A percentile compares a stretch with the other conserved stretches of the same genome.
phyloP scores from a whole-genome alignment of 495 filamentous ascomycete genomes.

The Penicillium arizonense region DNA sequence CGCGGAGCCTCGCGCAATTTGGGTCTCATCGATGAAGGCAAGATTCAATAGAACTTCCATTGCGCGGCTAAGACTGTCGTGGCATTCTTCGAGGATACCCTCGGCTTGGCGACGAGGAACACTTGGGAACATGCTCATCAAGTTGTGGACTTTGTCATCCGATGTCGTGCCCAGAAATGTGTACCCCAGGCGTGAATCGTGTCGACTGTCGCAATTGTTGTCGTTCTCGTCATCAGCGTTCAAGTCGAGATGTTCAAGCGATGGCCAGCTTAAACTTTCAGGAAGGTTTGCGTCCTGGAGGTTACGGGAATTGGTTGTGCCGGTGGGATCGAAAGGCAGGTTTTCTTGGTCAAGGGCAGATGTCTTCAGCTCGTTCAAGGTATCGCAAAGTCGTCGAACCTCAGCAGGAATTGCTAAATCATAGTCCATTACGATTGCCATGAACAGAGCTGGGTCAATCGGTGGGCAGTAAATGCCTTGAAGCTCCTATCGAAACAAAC shows the following conservation, averaged over 20 bases:
- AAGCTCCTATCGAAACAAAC: constrained; percentile 30
- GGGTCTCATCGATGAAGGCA: constrained; percentile 63
- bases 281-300: constrained; percentile 9
- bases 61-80: constrained; percentile 61
- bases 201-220: background rate
- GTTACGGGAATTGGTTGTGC: constrained; percentile 36
- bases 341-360: constrained; percentile 62
- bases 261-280: background rate
- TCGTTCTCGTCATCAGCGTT: background rate
- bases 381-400: constrained; percentile 50
- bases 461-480: constrained; percentile 58
- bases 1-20: constrained; percentile 1
- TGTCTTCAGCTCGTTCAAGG: constrained; percentile 57
- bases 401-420: constrained; percentile 47
- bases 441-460: constrained; percentile 61
- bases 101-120: constrained; percentile 62
- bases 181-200: constrained; percentile 22
- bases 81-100: constrained; percentile 61
- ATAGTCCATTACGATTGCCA: constrained; percentile 66
- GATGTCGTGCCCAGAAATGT: constrained; percentile 51
- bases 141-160: constrained; percentile 52
- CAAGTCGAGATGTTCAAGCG: background rate
- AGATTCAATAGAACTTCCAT: constrained; percentile 82
- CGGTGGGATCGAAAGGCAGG: constrained; percentile 76
- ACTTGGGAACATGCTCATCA: constrained; percentile 69